Evolutionary conservation across 2,329 filamentous ascomycete genomes (phyloP).

Genomic region (Cordyceps cicadae): DNA sequence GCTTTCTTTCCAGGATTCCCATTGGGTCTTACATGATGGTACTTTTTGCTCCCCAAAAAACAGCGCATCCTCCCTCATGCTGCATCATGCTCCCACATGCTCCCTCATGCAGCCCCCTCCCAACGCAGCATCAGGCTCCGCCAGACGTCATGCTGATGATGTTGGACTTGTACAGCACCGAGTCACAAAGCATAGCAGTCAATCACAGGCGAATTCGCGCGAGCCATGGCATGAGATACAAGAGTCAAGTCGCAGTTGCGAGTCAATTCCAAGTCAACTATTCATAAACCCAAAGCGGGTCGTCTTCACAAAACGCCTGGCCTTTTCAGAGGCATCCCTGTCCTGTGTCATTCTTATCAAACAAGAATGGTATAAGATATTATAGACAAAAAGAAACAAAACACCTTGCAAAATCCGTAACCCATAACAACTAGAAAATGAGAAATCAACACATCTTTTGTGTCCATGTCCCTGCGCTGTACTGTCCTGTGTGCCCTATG

Average conservation of each 20-base stretch:
- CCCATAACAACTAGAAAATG: neutral
- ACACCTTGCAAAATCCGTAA: neutral
- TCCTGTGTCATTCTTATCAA: conserved; percentile 7
- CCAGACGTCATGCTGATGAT: too few relatives aligned
- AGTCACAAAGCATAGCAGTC: neutral
- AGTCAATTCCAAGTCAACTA: conserved; percentile 5
- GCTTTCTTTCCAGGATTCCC: too few relatives aligned
- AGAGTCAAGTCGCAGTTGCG: conserved; percentile 4
- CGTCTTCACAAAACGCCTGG: conserved; percentile 6
- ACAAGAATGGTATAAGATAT: neutral
- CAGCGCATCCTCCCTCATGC: too few relatives aligned
- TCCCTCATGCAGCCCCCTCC: too few relatives aligned
- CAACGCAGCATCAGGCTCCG: too few relatives aligned
- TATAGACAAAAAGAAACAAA: neutral
- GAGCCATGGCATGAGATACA: neutral
- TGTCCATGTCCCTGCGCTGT: neutral
- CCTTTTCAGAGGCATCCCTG: neutral
- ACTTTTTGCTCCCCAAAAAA: too few relatives aligned
- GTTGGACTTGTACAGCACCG: too few relatives aligned
- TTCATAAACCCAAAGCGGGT: conserved; percentile 5
- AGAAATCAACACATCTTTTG: neutral
- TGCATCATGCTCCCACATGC: too few relatives aligned
- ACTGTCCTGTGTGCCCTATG: conserved; percentile 9
- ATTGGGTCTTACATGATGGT: too few relatives aligned
- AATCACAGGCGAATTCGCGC: neutral